Evolutionary conservation across 1,139 yeast genomes (phyloP).

Genomic region (Saccharomycopsis hybrid): DNA sequence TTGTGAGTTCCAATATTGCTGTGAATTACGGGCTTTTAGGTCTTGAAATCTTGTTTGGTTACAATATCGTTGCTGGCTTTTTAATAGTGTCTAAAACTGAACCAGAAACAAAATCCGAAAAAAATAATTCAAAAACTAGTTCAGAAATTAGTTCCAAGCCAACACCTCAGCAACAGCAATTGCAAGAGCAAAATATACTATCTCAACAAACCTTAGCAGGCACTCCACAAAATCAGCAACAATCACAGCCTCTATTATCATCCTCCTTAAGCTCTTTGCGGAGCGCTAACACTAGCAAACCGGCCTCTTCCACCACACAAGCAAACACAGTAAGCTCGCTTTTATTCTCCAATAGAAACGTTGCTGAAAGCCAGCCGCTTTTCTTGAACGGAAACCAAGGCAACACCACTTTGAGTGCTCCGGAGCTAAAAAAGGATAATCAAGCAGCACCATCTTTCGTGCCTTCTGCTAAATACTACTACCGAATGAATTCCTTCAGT

Average conservation of each 20-base stretch:
- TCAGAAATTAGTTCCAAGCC: neutral
- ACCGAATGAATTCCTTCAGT: constrained; percentile 3
- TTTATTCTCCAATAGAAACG: neutral
- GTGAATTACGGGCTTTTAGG: neutral
- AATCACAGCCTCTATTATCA: neutral
- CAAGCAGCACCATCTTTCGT: neutral
- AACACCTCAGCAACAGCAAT: neutral
- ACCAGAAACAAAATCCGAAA: too few species aligned
- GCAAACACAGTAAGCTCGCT: neutral
- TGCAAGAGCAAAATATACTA: too few species aligned
- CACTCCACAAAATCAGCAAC: neutral
- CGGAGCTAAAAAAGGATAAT: too few species aligned
- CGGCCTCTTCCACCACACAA: neutral
- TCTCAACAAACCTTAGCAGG: neutral
- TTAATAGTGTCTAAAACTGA: neutral
- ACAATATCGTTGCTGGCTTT: constrained; percentile 9
- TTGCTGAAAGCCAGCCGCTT: neutral
- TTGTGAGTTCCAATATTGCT: neutral
- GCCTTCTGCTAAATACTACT: constrained; percentile 11
- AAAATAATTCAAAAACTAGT: neutral
- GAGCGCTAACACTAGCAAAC: neutral
- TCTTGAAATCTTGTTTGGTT: constrained; percentile 6
- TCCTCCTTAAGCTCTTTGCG: neutral
- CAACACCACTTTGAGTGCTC: neutral
- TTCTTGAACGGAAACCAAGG: neutral